A percentile compares a stretch with the other conserved stretches of the same genome.
These are phyloP conservation scores for Tylopilus rubrobrunneus DNA, from an alignment of 768 basidiomycete species.

Conservation along the genomic window DNA sequence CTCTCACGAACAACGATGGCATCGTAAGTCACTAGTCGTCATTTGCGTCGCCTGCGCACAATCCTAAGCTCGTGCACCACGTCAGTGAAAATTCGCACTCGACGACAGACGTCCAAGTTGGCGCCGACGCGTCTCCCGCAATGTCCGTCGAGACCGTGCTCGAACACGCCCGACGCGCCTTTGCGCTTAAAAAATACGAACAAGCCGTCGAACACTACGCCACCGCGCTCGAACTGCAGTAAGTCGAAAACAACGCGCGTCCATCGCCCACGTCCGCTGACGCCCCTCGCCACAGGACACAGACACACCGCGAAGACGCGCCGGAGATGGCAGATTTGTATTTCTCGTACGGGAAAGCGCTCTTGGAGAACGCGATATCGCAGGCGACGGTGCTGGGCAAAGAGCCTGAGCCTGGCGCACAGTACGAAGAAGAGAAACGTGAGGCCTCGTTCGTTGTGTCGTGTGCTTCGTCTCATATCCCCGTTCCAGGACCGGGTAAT, in stretches of 20 bases:
- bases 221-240: constrained; percentile 80
- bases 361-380: constrained; percentile 87
- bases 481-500: constrained; percentile 35
- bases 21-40: constrained; percentile 17
- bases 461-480: background rate
- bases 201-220: constrained; percentile 83
- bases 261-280: background rate
- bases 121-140: constrained; percentile 26
- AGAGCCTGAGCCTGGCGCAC: constrained; percentile 52
- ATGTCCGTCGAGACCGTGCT: constrained; percentile 52
- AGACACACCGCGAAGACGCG: constrained; percentile 72
- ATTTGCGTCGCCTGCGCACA: background rate
- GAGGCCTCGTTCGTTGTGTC: background rate
- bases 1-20: constrained; percentile 9
- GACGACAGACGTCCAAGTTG: background rate
- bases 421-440: constrained; percentile 42
- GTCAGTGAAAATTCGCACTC: constrained; percentile 13
- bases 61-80: background rate
- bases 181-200: constrained; percentile 82
- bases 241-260: constrained; percentile 33
- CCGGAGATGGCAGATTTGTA: constrained; percentile 86
- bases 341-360: constrained; percentile 87
- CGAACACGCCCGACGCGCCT: constrained; percentile 83
- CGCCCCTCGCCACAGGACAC: constrained; percentile 55
- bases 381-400: constrained; percentile 88